Evolutionary conservation across 2,329 filamentous ascomycete genomes (phyloP).

Genomic region (Calonectria naviculata): DNA sequence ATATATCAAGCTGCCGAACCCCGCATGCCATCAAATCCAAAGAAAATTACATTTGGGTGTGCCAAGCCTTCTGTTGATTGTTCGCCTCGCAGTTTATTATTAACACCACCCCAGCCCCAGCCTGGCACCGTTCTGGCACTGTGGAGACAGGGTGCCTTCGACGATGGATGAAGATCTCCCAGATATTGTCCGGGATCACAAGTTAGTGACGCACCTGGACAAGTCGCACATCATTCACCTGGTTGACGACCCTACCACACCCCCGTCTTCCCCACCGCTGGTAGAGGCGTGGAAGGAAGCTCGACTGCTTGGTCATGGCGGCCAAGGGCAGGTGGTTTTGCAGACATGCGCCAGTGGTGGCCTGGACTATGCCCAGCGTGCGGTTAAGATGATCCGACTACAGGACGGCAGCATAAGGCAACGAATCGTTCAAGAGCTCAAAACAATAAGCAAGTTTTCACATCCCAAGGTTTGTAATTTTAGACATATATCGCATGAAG

Average conservation of each 20-base stretch:
- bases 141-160: no score
- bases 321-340: not conserved
- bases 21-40: no score
- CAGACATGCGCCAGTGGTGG: not conserved
- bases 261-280: not conserved
- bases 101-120: no score
- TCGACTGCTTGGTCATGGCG: not conserved
- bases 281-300: not conserved
- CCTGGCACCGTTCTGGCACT: no score
- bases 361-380: not conserved
- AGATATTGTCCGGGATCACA: not conserved
- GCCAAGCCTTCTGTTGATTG: no score
- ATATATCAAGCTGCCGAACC: no score
- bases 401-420: not conserved
- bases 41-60: no score
- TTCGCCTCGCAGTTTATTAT: no score
- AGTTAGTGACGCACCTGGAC: not conserved
- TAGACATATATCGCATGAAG: not conserved
- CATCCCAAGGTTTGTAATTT: not conserved
- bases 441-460: not conserved
- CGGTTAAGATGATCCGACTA: not conserved
- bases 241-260: not conserved
- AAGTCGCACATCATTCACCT: not conserved
- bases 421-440: not conserved
- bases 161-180: not conserved